phyloP scores from a whole-genome alignment of 2,329 filamentous ascomycete genomes.

The Arthrobotrys megalospora region DNA sequence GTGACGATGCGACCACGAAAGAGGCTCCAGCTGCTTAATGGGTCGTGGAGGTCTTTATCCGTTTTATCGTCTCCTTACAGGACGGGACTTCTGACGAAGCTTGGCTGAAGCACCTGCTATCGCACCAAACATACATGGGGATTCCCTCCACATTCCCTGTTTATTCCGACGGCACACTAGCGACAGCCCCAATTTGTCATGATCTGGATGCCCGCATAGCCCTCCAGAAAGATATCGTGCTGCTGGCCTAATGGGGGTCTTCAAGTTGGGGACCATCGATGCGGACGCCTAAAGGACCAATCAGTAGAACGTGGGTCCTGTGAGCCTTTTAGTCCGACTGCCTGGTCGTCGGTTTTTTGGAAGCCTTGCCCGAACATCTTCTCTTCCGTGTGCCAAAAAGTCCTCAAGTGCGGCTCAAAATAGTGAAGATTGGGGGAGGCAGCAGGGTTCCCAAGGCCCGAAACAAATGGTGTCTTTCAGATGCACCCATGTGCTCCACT shows the following conservation, averaged over 20 bases:
- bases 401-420: constrained; percentile 45
- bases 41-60: constrained; percentile 42
- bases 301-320: constrained; percentile 22
- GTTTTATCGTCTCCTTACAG: constrained; percentile 27
- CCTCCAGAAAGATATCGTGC: background rate
- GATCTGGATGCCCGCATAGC: constrained; percentile 9
- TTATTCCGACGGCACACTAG: constrained; percentile 30
- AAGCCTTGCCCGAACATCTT: constrained; percentile 32
- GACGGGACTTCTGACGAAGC: constrained; percentile 20
- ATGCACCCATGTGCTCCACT: constrained; percentile 37
- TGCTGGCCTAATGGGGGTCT: constrained; percentile 30
- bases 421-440: constrained; percentile 6
- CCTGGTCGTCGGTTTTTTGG: constrained; percentile 43
- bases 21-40: constrained; percentile 13
- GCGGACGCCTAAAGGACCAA: constrained; percentile 37
- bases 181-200: constrained; percentile 50
- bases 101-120: constrained; percentile 49
- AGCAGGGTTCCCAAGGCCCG: constrained; percentile 31
- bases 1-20: constrained; percentile 14
- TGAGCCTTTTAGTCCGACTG: constrained; percentile 44
- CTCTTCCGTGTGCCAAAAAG: background rate
- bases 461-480: constrained; percentile 32
- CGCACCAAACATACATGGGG: constrained; percentile 43
- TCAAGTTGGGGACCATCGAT: constrained; percentile 17
- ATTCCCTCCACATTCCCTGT: constrained; percentile 41